Evolutionary conservation across 2,329 filamentous ascomycete genomes (phyloP).

Genomic region (Hymenoscyphus repandus): DNA sequence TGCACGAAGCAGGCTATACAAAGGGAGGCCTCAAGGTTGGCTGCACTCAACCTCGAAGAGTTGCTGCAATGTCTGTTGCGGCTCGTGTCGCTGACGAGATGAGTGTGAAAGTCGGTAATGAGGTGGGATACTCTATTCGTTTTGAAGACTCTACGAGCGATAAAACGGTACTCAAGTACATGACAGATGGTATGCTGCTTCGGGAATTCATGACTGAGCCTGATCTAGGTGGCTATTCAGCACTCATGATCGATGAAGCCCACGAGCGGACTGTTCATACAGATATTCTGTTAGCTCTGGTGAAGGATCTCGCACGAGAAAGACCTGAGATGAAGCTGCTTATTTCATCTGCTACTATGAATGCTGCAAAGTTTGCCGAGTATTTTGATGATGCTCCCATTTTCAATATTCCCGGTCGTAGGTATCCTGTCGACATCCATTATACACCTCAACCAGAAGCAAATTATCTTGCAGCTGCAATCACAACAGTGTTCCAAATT

Average conservation of each 20-base stretch:
- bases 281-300: constrained; percentile 79
- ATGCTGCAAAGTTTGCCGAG: constrained; percentile 83
- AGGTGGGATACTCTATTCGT: constrained; percentile 91
- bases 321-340: constrained; percentile 83
- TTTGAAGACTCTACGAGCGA: constrained; percentile 91
- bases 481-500: constrained; percentile 93
- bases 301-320: constrained; percentile 82
- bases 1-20: constrained; percentile 86
- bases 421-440: constrained; percentile 86
- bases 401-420: constrained; percentile 86
- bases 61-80: constrained; percentile 97
- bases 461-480: constrained; percentile 85
- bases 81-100: constrained; percentile 92
- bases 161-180: constrained; percentile 89
- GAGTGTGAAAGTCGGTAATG: constrained; percentile 80
- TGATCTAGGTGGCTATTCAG: constrained; percentile 74
- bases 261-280: constrained; percentile 91
- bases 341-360: constrained; percentile 91
- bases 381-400: constrained; percentile 94
- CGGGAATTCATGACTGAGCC: constrained; percentile 88
- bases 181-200: constrained; percentile 95
- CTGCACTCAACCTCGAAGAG: constrained; percentile 89
- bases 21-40: constrained; percentile 80
- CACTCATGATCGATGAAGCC: constrained; percentile 94
- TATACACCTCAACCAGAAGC: constrained; percentile 88